A percentile compares a stretch with the other conserved stretches of the same genome.
These are phyloP conservation scores for Venturia effusa DNA, from an alignment of 2,329 filamentous ascomycete genomes.

Conservation along the genomic window DNA sequence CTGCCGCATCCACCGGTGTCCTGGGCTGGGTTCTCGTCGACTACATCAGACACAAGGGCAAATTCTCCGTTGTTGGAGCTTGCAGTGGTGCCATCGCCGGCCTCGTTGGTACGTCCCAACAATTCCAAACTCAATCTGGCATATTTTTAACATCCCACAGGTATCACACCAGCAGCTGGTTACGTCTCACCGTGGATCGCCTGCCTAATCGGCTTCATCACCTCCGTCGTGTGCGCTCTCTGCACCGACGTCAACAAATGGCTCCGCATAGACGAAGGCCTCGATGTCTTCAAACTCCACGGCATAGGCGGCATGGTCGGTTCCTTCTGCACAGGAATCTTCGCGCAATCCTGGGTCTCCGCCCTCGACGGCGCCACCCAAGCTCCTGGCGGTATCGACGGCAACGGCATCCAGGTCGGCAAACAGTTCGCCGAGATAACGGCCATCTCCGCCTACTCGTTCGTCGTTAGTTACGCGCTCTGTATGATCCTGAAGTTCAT, in stretches of 20 bases:
- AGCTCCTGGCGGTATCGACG: constrained; percentile 41
- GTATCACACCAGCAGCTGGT: constrained; percentile 45
- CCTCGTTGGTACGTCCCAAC: constrained; percentile 34
- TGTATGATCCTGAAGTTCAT: constrained; percentile 43
- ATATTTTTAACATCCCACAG: not conserved
- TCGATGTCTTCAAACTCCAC: constrained; percentile 51
- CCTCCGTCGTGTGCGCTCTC: constrained; percentile 38
- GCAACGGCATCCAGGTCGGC: constrained; percentile 44
- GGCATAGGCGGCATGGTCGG: constrained; percentile 47
- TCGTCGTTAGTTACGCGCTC: constrained; percentile 41
- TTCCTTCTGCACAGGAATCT: constrained; percentile 47
- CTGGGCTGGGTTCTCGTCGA: constrained; percentile 45
- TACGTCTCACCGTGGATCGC: constrained; percentile 44
- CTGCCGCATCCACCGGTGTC: constrained; percentile 43
- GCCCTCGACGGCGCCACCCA: constrained; percentile 40
- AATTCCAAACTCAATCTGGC: not conserved
- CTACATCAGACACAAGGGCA: constrained; percentile 39
- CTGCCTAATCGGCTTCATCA: constrained; percentile 46
- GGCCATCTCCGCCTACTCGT: constrained; percentile 43
- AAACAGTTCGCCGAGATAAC: constrained; percentile 46
- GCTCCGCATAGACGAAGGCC: constrained; percentile 45
- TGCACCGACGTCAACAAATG: constrained; percentile 43
- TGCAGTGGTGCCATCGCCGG: constrained; percentile 49
- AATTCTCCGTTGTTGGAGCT: constrained; percentile 45
- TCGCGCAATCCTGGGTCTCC: constrained; percentile 39